These are phyloP conservation scores for Entomortierella lignicola DNA, from an alignment of 192 early-diverging fungal species.

Conservation along the genomic window DNA sequence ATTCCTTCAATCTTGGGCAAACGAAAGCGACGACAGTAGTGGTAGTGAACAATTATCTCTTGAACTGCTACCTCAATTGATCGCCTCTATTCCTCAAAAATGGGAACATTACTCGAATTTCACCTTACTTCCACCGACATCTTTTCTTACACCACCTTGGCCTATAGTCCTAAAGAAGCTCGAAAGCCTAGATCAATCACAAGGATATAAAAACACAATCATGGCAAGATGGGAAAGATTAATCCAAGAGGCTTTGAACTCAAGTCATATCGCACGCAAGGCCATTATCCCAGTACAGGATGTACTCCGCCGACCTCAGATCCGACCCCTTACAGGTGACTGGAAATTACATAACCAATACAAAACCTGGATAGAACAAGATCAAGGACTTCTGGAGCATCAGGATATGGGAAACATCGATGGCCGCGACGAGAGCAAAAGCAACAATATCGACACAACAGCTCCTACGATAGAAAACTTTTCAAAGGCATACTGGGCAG, in stretches of 20 bases:
- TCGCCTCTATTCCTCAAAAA: constrained; percentile 50
- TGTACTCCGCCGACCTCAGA: constrained; percentile 51
- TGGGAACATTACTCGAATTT: constrained; percentile 60
- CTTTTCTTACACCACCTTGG: constrained; percentile 40
- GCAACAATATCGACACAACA: neutral
- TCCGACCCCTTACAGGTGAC: constrained; percentile 47
- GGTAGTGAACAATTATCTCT: neutral
- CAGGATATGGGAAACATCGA: neutral
- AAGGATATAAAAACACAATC: neutral
- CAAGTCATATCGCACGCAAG: constrained; percentile 51
- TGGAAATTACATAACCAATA: constrained; percentile 51
- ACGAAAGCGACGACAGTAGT: neutral
- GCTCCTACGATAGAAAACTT: constrained; percentile 17
- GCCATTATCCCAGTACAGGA: constrained; percentile 53
- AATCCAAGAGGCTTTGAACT: constrained; percentile 27
- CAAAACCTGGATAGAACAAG: constrained; percentile 48
- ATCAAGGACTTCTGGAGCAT: constrained; percentile 27
- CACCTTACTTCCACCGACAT: constrained; percentile 37
- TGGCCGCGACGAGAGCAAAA: neutral
- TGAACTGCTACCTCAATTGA: constrained; percentile 10
- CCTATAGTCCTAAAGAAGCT: constrained; percentile 19
- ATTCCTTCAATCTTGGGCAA: constrained; percentile 17
- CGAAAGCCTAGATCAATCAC: constrained; percentile 13
- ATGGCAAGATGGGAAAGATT: constrained; percentile 24
- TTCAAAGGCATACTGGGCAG: constrained; percentile 32